Base-by-base conservation (phyloP, 164 flowering plant species). In the Saururus chinensis region DNA sequence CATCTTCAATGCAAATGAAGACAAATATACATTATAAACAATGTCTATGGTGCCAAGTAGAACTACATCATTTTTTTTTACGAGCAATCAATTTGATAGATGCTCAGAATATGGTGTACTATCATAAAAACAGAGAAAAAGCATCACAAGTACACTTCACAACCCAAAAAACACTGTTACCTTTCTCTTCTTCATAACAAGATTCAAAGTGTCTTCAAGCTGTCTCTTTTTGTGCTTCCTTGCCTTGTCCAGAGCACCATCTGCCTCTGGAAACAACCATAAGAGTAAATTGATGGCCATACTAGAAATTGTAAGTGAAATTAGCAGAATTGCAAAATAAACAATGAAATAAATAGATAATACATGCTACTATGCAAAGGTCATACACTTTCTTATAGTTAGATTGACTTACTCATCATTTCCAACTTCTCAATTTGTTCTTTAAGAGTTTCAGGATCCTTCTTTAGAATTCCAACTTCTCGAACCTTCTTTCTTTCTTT, bases 211-310 rank as follows among this genome's bases (percentile, higher is more conserved):
- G 70, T 93, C 98, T 70, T 93, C 97, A 69, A 93, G 95, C 70
- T 93, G 98, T 64, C 97, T 81, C 77, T 93, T 93, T 76, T 90
- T 90, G 80, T 93, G 98, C 70, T 93, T 93, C 72, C 98, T 85
- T 56, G 98, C 97, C 83, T 93, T 93, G 73, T 93, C 98, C 60
- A 93, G 67, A 66, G 98, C 97, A 74, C 98, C 98, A 75, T 93
- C 98, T 52, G 95, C 97, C 80, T 93, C 96, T 93, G 87, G 17
- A 30, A 45, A 45, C 17, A 45, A 13, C 49, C 49, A 45, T 7
- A 45, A 1, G 49, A 45, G 49, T 4, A 45, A 45, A 45, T 45
- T 45, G 17, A 2, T 45, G 37, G 49, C 49, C 49, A 12, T 45
- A 45, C 0, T 12, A 45, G 49, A 45, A 45, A 17, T 8, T 45